Percentiles rank a stretch among this genome's conserved stretches.
Evolutionary conservation across 179 eudicot species (phyloP).

Genomic region (Spinacia oleracea): DNA sequence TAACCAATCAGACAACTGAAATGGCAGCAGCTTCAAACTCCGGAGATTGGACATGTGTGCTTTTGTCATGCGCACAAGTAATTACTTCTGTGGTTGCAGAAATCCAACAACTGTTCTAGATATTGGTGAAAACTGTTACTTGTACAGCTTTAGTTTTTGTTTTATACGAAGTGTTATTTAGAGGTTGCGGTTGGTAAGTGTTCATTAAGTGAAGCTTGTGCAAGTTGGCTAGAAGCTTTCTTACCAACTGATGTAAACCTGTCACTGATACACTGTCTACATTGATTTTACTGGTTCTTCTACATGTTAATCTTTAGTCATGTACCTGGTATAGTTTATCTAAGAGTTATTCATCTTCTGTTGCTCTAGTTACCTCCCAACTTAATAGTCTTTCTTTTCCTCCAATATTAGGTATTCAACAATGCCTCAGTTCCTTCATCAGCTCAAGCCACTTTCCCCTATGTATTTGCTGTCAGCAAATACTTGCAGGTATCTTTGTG

Average conservation of each 20-base stretch:
- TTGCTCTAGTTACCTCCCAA: neutral
- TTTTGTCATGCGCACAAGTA: neutral
- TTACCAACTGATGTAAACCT: neutral
- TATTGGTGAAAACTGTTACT: neutral
- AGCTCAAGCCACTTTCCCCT: constrained; percentile 87
- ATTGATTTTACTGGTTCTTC: neutral
- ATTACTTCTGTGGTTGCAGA: neutral
- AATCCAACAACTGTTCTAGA: neutral
- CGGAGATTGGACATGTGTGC: neutral
- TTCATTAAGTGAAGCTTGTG: neutral
- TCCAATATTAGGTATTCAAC: constrained; percentile 50
- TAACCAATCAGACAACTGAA: neutral
- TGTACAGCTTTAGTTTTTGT: neutral
- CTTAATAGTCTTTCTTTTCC: neutral
- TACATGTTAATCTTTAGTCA: neutral
- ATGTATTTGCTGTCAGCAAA: constrained; percentile 84
- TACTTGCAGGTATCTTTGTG: constrained; percentile 62
- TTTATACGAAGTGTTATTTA: neutral
- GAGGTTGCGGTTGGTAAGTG: neutral
- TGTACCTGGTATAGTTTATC: neutral
- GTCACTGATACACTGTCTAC: neutral
- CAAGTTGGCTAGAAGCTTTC: neutral
- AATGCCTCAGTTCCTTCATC: constrained; percentile 85
- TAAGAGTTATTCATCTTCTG: neutral
- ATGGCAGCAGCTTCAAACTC: neutral